Percentiles rank a stretch among this genome's conserved stretches.
These are phyloP conservation scores for Ettlia oleoabundans DNA, from an alignment of 139 green algal species.

Conservation along the genomic window DNA sequence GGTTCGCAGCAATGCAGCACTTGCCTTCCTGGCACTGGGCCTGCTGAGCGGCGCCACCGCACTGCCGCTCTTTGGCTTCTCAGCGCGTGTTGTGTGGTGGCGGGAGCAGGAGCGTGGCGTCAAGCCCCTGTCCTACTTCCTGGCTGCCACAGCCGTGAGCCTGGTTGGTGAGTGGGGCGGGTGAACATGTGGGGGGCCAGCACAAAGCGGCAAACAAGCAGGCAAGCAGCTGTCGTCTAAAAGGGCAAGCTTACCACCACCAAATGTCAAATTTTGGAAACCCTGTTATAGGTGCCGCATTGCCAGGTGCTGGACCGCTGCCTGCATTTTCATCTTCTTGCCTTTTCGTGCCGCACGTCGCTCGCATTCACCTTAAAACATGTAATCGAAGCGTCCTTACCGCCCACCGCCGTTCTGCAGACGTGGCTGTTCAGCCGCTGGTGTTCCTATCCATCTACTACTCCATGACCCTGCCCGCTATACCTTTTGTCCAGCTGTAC, in stretches of 20 bases:
- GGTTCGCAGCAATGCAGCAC: constrained; percentile 46
- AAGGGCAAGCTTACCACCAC: too few relatives aligned
- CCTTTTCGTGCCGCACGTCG: neutral
- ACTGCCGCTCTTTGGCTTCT: constrained; percentile 57
- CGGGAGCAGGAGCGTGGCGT: constrained; percentile 54
- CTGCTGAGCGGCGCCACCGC: constrained; percentile 45
- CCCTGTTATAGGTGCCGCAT: too few relatives aligned
- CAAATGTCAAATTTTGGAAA: too few relatives aligned
- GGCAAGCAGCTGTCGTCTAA: too few relatives aligned
- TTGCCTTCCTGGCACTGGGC: constrained; percentile 54
- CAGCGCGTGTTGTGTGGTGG: constrained; percentile 59
- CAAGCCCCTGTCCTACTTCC: constrained; percentile 52
- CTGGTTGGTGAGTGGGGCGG: constrained; percentile 26
- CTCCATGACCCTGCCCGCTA: constrained; percentile 56
- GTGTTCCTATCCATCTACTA: constrained; percentile 65
- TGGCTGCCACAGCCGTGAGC: constrained; percentile 46
- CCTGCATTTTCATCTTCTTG: neutral
- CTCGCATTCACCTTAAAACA: too few relatives aligned
- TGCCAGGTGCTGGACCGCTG: neutral
- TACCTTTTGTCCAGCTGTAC: constrained; percentile 51
- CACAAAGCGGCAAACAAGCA: too few relatives aligned
- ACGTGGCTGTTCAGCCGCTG: constrained; percentile 51
- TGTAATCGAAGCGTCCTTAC: too few relatives aligned
- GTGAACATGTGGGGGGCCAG: neutral
- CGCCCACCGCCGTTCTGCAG: too few relatives aligned